Evolutionary conservation across 768 basidiomycete species (phyloP), one percentile per base, ranked within the genome.

Genomic region (Leucocoprinus sp.): DNA sequence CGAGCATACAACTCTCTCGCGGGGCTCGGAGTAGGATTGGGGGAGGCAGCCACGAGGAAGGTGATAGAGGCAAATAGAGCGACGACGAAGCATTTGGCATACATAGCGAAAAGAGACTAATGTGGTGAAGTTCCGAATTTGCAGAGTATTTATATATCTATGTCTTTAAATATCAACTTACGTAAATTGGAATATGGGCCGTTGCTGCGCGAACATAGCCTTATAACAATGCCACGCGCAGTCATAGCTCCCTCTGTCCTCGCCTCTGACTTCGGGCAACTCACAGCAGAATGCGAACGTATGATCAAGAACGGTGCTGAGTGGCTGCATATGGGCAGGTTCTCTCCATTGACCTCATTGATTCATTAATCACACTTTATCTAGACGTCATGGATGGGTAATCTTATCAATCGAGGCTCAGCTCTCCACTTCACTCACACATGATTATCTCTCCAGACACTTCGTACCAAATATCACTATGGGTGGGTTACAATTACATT

Each of bases 401-500:
- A 65, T 61, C 56, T 39, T n/a, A n/a, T n/a, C 34, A 26, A 17
- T 12, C 37, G n/a, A 12, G 4, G n/a, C 47, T 52, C 50, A 37
- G 37, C 23, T n/a, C n/a, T 41, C 21, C 41, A 6, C 15, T 40
- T 33, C 42, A 39, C 19, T 31, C 24, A 33, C 37, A 50, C 52
- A 53, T n/a, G n/a, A n/a, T n/a, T 51, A 31, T 41, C 40, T 37
- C 44, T 34, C 38, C 55, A 93, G 95, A 43, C 89, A 97, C 66
- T 99, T 99, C 57, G 96, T 99, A 26, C 95, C 93, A 27, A 98
- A 97, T 64, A 96, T 99, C 63, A 93, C 93, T 18, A 92, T 98
- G 85, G 96, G 92, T 82, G 51, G 47, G 73, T 69, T 33, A 18
- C 41, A 27, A 27, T 29, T 41, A 42, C 39, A 31, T 9, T 18